Base-by-base conservation (phyloP, 768 basidiomycete species). In the Rhodotorula paludigena region DNA sequence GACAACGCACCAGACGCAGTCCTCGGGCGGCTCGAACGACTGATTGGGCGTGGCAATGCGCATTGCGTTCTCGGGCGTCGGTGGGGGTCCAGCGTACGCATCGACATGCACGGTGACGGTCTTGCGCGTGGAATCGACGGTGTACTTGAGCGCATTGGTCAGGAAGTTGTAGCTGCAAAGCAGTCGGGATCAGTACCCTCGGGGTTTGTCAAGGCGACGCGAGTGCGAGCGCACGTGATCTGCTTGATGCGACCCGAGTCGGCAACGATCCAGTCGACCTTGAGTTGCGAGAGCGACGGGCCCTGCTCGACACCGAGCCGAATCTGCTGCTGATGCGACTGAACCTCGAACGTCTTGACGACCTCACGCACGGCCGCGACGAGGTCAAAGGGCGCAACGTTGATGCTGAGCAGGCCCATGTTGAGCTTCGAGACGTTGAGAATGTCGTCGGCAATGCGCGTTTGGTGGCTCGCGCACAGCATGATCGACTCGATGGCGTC, bases 371-470 rank as follows among this genome's bases (percentile, higher is more conserved):
- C 47, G 1, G 57, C 57, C 5, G 52, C 45, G 5, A 52, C 35
- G 36, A 71, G 47, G 28, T 71, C 64, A 61, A 71, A 66, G 4
- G 69, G 57, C 2, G 48, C 45, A 7, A 42, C 52, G 42, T 63
- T 63, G 51, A 71, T 66, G 25, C 45, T 45, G 3, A 71, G 47
- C 1, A 71, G 42, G 25, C 64, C 62, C 62, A 69, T 63, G 53
- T 63, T 55, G 61, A 71, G 60, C 41, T 71, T 71, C 25, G 25
- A 30, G 23, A 71, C 69, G 53, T 71, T 66, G 25, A 71, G 57
- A 9, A 71, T 66, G 39, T 71, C 69, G 35, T 70, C 69, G 44
- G 69, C 69, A 52, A 70, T 70, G 5, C 69, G 63, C 16, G 56
- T 57, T 28, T 68, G 72, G n/a, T 73, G 72, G 15, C 64, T 41